Conservation (phyloP, 2,329 filamentous ascomycete genomes). For the Colletotrichum agaves region DNA sequence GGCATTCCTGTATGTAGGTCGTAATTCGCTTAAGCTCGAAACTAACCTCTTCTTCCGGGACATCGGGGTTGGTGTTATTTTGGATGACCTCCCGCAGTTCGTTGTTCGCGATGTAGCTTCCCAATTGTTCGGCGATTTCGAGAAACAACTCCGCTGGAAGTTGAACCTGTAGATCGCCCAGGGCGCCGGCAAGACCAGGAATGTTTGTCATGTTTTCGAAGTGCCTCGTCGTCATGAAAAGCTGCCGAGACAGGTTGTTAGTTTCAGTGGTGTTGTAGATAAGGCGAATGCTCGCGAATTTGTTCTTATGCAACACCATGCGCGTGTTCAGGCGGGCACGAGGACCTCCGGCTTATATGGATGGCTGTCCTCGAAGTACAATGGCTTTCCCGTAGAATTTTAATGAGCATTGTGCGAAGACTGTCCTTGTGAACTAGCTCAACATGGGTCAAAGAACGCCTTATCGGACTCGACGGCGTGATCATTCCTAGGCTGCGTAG, state of each 20-base stretch:
- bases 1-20: background rate
- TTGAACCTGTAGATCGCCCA: background rate
- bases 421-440: background rate
- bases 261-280: background rate
- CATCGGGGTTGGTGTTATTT: background rate
- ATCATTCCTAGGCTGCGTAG: constrained; percentile 37
- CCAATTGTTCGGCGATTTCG: background rate
- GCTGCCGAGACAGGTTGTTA: background rate
- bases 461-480: constrained; percentile 18
- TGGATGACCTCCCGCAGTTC: background rate
- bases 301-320: background rate
- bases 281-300: background rate
- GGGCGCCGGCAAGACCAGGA: background rate
- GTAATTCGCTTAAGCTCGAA: background rate
- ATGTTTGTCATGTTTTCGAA: background rate
- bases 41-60: background rate
- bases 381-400: background rate
- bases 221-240: background rate
- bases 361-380: background rate
- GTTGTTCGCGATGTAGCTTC: background rate
- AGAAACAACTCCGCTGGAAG: constrained; percentile 1
- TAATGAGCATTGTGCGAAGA: background rate
- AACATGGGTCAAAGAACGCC: background rate
- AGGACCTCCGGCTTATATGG: background rate
- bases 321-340: too few species aligned